Evolutionary conservation across 129 eudicot genomes (phyloP).

Genomic region (Rutidosis leptorrhynchoides): DNA sequence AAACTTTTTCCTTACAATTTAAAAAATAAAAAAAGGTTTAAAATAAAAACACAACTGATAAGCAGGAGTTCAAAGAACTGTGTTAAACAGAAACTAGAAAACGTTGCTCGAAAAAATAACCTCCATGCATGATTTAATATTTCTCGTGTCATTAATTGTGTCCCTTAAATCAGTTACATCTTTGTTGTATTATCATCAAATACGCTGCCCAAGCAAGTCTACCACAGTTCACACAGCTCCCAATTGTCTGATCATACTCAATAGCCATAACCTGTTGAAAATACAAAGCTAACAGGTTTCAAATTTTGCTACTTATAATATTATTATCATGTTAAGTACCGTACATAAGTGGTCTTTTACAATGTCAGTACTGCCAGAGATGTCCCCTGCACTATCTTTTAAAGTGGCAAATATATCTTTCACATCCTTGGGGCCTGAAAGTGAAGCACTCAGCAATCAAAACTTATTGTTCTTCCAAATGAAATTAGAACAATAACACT

Average conservation of each 20-base stretch:
- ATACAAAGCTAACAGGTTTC: constrained; percentile 22
- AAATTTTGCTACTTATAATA: not conserved
- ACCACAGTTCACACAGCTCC: constrained; percentile 76
- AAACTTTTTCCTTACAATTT: constrained; percentile 9
- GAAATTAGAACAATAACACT: constrained; percentile 3
- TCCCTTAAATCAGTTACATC: constrained; percentile 59
- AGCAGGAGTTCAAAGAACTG: constrained; percentile 79
- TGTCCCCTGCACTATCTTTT: too few relatives aligned
- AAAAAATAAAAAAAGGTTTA: not conserved
- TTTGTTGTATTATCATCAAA: constrained; percentile 63
- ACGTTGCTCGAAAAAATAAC: too few relatives aligned
- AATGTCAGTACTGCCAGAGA: constrained; percentile 46
- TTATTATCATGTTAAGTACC: not conserved
- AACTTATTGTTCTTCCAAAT: not conserved
- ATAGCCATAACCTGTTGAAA: constrained; percentile 54
- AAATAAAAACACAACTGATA: constrained; percentile 58
- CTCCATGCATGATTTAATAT: constrained; percentile 73
- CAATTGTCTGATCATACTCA: constrained; percentile 61
- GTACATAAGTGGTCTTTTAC: constrained; percentile 48
- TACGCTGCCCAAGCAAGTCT: constrained; percentile 92
- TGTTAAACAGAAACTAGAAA: constrained; percentile 73
- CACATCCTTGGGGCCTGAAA: constrained; percentile 72
- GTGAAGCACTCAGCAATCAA: constrained; percentile 14
- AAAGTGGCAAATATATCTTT: constrained; percentile 60
- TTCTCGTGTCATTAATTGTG: constrained; percentile 44